Evolutionary conservation across 495 filamentous ascomycete genomes (phyloP), one percentile per base, ranked within the genome.

Genomic region (Penicillium canescens): DNA sequence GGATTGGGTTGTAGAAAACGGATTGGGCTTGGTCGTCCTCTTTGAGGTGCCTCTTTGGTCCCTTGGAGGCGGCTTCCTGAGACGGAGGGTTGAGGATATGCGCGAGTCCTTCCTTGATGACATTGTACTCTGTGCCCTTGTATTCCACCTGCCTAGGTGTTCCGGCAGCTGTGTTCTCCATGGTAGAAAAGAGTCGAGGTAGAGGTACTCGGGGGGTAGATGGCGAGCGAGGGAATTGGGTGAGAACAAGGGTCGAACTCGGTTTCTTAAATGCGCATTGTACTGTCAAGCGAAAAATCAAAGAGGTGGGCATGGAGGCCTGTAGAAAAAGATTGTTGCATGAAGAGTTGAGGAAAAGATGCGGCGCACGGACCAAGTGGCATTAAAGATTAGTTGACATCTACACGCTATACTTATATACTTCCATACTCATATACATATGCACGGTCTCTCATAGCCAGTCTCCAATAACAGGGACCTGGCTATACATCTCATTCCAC

Each of bases 1-100:
- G 95, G 38, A 98, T 96, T 0, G 94, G 93, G 58, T 98, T 98
- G 75, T 98, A 98, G 67, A 98, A 98, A 23, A 98, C 95, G 26
- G 86, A 82, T 66, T 96, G 91, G 13, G 77, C 69, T 28, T 78
- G 76, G 37, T 82, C 75, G 11, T 81, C 75, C 14, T 61, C 71
- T 36, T 71, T 70, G n/a, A 75, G 71, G 40, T 77, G 59, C 44
- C 66, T 76, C 50, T 62, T 70, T 13, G 66, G 59, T 21, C 67
- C 69, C 43, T 78, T 71, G 5, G 78, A 75, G 23, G 74, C 69
- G 18, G 74, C 75, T 26, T 73, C 71, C 34, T 82, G 74, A 0
- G 65, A 52, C 9, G 76, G 70, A 31, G 85, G 80, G 42, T 88
- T 76, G 35, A 89, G 72, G 59, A 90, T 85, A 57, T 83, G 67